A percentile compares a stretch with the other conserved stretches of the same genome.
Conservation (phyloP, 2,329 filamentous ascomycete genomes). For the Nemania serpens region DNA sequence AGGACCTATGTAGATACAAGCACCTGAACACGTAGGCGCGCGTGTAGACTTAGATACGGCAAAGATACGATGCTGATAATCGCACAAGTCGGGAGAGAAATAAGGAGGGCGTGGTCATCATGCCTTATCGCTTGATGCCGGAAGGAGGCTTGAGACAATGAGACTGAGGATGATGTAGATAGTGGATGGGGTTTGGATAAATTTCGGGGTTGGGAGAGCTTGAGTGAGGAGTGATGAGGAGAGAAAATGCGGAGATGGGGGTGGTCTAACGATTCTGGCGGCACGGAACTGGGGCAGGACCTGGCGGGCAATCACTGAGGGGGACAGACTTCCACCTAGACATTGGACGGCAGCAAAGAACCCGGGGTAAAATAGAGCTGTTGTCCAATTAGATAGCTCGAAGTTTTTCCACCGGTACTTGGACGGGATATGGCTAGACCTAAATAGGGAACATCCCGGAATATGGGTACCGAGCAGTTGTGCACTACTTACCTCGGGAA, state of each 20-base stretch:
- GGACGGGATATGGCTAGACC: background rate
- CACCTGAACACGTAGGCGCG: conserved; percentile 2
- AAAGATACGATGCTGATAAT: background rate
- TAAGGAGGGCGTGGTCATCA: conserved; percentile 1
- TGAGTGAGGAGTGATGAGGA: conserved; percentile 36
- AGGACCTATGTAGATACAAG: background rate
- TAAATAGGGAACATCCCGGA: background rate
- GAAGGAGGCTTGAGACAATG: conserved; percentile 10
- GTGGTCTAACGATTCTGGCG: conserved; percentile 6
- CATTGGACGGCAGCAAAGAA: conserved; percentile 8
- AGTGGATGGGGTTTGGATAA: conserved; percentile 30
- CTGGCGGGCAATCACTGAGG: background rate
- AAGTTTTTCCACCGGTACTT: background rate
- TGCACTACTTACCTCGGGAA: background rate
- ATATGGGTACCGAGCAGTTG: conserved; percentile 1
- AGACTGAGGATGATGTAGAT: conserved; percentile 13
- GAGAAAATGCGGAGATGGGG: conserved; percentile 42
- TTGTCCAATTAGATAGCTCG: conserved; percentile 16
- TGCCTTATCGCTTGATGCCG: conserved; percentile 14
- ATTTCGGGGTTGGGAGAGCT: conserved; percentile 27
- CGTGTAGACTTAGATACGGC: background rate
- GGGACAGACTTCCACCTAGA: background rate
- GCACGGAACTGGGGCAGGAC: background rate
- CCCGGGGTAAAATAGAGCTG: conserved; percentile 17
- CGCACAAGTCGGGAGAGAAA: conserved; percentile 1